Evolutionary conservation across 768 basidiomycete genomes (phyloP), one percentile per base, ranked within the genome.

Genomic region (Serpula lacrymans): DNA sequence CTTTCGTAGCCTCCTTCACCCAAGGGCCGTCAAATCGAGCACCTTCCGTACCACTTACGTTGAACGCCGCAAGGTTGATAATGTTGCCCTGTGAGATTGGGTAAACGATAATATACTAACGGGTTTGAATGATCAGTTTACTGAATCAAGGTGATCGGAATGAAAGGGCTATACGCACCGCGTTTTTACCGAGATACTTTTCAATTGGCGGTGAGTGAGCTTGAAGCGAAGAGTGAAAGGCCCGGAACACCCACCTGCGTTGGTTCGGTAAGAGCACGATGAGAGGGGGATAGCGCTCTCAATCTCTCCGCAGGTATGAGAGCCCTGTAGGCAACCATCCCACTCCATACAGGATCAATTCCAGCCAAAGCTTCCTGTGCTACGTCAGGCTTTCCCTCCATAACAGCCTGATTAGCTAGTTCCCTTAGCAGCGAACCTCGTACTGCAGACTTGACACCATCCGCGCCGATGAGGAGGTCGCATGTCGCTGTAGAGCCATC

Each of bases 391-490:
- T n/a, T n/a, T n/a, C n/a, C n/a, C n/a, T n/a, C n/a, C n/a, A n/a
- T n/a, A n/a, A n/a, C n/a, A n/a, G n/a, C n/a, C n/a, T 55, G n/a
- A 55, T 47, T 21, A 5, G 58, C 49, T 17, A 58, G 35, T 41
- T 63, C 59, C 1, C 48, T 43, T 43, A 69, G 64, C 49, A 80
- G 52, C 28, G 34, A 37, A 6, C 48, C 44, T 16, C 72, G 65
- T 14, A 64, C 74, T 41, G 65, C 67, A 22, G 80, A 83, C 59
- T 77, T 78, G 44, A 84, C 45, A 4, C 82, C 82, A 47, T 85
- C 83, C n/a, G 81, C 82, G 27, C 82, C 83, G 39, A 85, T 59
- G 14, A 88, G 72, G 9, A 85, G 53, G 53, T 87, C 83, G 53
- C 81, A 85, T 18, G 67, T 64, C 5, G 78, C 67, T 8, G 62